Evolutionary conservation across 108 stramenopile genomes (phyloP).

Genomic region (Pseudonitzschia pungens): DNA sequence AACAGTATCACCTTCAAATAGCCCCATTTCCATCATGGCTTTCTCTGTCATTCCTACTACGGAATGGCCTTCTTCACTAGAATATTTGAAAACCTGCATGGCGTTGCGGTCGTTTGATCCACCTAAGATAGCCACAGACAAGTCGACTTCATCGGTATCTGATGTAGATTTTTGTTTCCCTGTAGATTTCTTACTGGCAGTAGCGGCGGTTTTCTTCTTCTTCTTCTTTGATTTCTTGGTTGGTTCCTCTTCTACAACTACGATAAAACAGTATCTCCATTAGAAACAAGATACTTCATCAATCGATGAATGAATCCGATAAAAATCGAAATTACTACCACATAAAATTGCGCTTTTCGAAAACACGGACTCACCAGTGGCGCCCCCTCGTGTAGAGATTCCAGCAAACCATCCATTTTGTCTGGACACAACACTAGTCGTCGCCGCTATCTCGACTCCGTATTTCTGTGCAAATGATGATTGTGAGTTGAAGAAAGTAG

Average conservation of each 20-base stretch:
- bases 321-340: too few species aligned
- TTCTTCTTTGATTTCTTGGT: slow-evolving; percentile 27
- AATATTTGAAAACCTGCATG: slow-evolving; percentile 72
- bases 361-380: slow-evolving; percentile 23
- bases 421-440: not conserved
- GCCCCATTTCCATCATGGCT: slow-evolving; percentile 73
- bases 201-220: slow-evolving; percentile 29
- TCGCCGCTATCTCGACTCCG: slow-evolving; percentile 3
- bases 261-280: not conserved
- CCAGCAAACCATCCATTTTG: slow-evolving; percentile 26
- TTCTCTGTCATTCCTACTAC: slow-evolving; percentile 77
- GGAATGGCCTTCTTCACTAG: slow-evolving; percentile 72
- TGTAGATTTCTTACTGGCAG: slow-evolving; percentile 1
- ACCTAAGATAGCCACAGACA: slow-evolving; percentile 67
- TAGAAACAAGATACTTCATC: not conserved
- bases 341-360: too few species aligned
- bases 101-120: slow-evolving; percentile 50
- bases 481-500: slow-evolving; percentile 18
- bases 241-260: slow-evolving; percentile 25
- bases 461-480: slow-evolving; percentile 1
- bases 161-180: slow-evolving; percentile 3
- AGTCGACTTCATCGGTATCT: slow-evolving; percentile 33
- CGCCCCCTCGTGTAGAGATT: slow-evolving; percentile 25
- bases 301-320: not conserved
- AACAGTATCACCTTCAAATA: slow-evolving; percentile 89